Evolutionary conservation across 2,329 filamentous ascomycete species (phyloP).

Genomic region (Rutstroemia sp.): DNA sequence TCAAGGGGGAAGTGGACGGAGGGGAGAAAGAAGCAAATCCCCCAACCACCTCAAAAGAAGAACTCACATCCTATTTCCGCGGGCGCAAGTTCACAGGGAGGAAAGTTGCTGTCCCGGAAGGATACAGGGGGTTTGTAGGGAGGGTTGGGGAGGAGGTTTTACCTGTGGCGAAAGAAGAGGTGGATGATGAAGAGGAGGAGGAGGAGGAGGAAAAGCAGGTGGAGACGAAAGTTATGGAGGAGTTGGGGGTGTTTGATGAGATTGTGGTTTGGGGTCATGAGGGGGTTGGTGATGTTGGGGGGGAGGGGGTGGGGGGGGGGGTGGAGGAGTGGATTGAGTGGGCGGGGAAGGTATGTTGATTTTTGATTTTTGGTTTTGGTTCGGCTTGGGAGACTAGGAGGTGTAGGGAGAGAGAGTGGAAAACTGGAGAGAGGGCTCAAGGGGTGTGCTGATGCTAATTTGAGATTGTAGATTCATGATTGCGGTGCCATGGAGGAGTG

Average conservation of each 20-base stretch:
- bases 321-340: conserved; percentile 57
- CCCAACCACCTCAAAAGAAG: neutral
- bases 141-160: neutral
- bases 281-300: conserved; percentile 47
- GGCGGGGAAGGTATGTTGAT: conserved; percentile 50
- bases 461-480: neutral
- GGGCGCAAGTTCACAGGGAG: conserved; percentile 12
- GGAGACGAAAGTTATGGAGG: conserved; percentile 51
- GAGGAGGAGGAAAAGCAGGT: conserved; percentile 40
- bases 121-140: neutral
- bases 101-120: neutral
- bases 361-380: too few relatives aligned
- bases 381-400: too few relatives aligned
- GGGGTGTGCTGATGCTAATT: too few relatives aligned
- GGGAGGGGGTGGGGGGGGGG: conserved; percentile 59
- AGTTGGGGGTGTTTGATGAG: conserved; percentile 62
- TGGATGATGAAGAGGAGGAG: conserved; percentile 30
- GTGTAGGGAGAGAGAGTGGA: too few relatives aligned
- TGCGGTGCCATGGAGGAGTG: neutral
- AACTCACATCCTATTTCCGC: conserved; percentile 3
- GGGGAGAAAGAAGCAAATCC: too few relatives aligned
- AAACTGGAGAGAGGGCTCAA: too few relatives aligned
- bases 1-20: too few relatives aligned
- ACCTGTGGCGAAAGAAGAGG: conserved; percentile 37
- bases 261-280: conserved; percentile 85